Base-by-base conservation (phyloP, 805 yeast genomes). In the Lachancea fermentati region DNA sequence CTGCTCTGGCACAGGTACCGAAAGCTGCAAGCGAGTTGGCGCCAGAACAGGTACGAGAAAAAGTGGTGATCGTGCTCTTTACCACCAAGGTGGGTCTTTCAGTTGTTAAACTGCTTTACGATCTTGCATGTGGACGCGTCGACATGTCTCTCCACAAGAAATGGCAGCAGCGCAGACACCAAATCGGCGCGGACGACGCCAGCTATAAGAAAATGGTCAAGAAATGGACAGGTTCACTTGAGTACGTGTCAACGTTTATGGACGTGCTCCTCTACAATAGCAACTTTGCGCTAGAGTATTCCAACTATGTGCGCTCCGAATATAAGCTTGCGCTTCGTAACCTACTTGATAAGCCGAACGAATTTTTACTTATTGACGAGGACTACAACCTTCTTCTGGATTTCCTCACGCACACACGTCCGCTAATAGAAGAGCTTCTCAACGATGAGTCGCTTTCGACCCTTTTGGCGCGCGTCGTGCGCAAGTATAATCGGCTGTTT, bases 71-170 rank as follows among this genome's bases (percentile, higher is more conserved):
- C 13, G 45, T 48, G 8, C 39, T 56, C 2, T 49, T 54, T 29
- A 48, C 55, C 6, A 58, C 64, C 5, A 41, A 36, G 29, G 28
- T 57, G 3, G 64, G 64, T 5, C 35, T 34, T 3, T 49, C 57
- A 9, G 34, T 52, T 12, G 24, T 54, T 31, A 33, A 45, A 19
- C 19, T 37, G 11, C 30, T 31, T 19, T 42, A 42, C 24, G 45
- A 34, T 18, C 41, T 42, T 5, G 26, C 45, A 7, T 42, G 45
- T 28, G 45, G 45, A 5, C 39, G 41, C n/a, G 28, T 42, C 17
- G 40, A 38, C 19, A 30, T 40, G 4, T 15, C 29, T 16, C 39
- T 22, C 5, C 30, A 42, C 31, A 32, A 34, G 31, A 35, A 38
- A 18, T 42, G 41, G 39, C 41, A 42, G 29, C 37, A 36, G 19